A percentile compares a stretch with the other conserved stretches of the same genome.
phyloP scores from a whole-genome alignment of 352 stramenopile species.

The Paralagenidium karlingii region DNA sequence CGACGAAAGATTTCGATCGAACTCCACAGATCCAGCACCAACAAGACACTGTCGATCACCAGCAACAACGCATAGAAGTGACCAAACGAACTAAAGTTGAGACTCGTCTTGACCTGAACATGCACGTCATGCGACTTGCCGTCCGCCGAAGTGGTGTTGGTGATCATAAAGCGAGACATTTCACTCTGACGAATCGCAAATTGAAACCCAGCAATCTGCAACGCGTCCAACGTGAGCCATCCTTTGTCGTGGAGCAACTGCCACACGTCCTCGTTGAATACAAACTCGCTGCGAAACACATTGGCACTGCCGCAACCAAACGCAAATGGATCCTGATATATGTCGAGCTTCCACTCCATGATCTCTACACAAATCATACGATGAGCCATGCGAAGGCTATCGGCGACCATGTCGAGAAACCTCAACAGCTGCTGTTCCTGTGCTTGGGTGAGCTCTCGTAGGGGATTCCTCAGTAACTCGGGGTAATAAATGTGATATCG shows the following conservation, averaged over 20 bases:
- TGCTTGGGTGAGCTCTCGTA: background rate
- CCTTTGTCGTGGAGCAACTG: constrained; percentile 6
- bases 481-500: constrained; percentile 6
- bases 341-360: background rate
- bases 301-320: constrained; percentile 9
- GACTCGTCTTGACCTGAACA: constrained; percentile 3
- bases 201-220: constrained; percentile 9
- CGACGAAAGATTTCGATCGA: constrained; percentile 13
- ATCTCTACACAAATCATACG: constrained; percentile 7
- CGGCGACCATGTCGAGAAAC: constrained; percentile 6
- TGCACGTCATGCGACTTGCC: background rate
- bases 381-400: constrained; percentile 6
- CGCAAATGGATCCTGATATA: background rate
- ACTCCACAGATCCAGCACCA: constrained; percentile 4
- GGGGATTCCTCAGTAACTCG: constrained; percentile 2
- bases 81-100: constrained; percentile 10
- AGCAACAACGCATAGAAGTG: constrained; percentile 8
- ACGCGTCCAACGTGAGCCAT: constrained; percentile 6
- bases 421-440: constrained; percentile 5
- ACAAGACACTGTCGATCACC: constrained; percentile 9
- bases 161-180: constrained; percentile 6
- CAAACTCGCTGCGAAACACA: constrained; percentile 7
- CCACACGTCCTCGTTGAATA: constrained; percentile 1
- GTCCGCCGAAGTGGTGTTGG: constrained; percentile 1
- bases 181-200: constrained; percentile 7